These are phyloP conservation scores for Madurella mycetomatis DNA, from an alignment of 2,329 filamentous ascomycete genomes.

Conservation along the genomic window DNA sequence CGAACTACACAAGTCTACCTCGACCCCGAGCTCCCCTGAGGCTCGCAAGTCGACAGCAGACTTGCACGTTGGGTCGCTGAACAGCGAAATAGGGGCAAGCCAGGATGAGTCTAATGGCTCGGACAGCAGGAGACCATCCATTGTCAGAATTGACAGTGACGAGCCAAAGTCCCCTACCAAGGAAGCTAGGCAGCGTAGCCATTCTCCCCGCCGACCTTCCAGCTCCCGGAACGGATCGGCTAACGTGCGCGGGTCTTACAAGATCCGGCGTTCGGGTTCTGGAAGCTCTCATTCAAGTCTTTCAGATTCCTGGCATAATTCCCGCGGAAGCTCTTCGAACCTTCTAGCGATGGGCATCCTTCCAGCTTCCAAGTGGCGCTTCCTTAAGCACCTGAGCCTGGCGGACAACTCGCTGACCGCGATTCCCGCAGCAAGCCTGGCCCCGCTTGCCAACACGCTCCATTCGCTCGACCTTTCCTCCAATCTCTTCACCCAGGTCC, in stretches of 20 bases:
- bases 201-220: slow-evolving; percentile 72
- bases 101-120: slow-evolving; percentile 35
- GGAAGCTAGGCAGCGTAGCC: slow-evolving; percentile 61
- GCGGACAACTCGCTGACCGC: slow-evolving; percentile 86
- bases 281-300: slow-evolving; percentile 85
- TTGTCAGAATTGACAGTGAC: slow-evolving; percentile 46
- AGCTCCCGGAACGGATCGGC: slow-evolving; percentile 69
- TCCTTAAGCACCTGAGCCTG: slow-evolving; percentile 84
- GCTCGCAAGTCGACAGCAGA: slow-evolving; percentile 45
- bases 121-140: slow-evolving; percentile 40
- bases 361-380: slow-evolving; percentile 88
- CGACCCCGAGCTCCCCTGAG: slow-evolving; percentile 61
- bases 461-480: slow-evolving; percentile 89
- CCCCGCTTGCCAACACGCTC: slow-evolving; percentile 79
- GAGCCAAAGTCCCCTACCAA: slow-evolving; percentile 43
- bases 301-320: slow-evolving; percentile 59
- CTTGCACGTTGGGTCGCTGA: slow-evolving; percentile 57
- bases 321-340: slow-evolving; percentile 74
- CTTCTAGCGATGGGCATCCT: slow-evolving; percentile 67
- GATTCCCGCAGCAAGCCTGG: slow-evolving; percentile 69
- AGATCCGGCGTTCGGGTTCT: slow-evolving; percentile 81
- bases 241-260: slow-evolving; percentile 64
- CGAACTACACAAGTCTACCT: slow-evolving; percentile 64
- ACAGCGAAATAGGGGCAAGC: slow-evolving; percentile 47
- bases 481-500: slow-evolving; percentile 91